Conservation (phyloP, 805 yeast species). For the Yamadazyma takamatsuzukensis region DNA sequence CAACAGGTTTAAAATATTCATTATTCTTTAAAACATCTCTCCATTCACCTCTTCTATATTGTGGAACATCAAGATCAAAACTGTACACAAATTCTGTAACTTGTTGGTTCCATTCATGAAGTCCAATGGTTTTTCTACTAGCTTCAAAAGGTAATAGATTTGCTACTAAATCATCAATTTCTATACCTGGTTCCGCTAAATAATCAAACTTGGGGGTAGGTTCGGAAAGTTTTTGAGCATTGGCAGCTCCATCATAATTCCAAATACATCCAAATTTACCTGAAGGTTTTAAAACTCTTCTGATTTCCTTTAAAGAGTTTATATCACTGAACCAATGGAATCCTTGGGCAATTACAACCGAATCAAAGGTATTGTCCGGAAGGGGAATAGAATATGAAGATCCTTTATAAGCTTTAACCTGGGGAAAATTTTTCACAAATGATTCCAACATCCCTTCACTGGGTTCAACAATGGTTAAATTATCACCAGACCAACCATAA, state of each 20-base stretch:
- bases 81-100: constrained; percentile 31
- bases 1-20: constrained; percentile 29
- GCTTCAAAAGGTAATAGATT: constrained; percentile 1
- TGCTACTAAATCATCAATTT: constrained; percentile 13
- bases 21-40: constrained; percentile 30
- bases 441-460: constrained; percentile 52
- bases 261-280: constrained; percentile 56
- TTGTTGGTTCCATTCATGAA: constrained; percentile 27
- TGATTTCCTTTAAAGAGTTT: constrained; percentile 45
- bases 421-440: constrained; percentile 46
- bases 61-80: constrained; percentile 49
- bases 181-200: constrained; percentile 9
- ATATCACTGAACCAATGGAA: constrained; percentile 65
- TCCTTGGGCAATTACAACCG: constrained; percentile 55
- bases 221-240: constrained; percentile 8
- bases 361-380: constrained; percentile 42
- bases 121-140: constrained; percentile 1
- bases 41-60: constrained; percentile 52
- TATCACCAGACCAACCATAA: constrained; percentile 35
- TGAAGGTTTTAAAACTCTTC: constrained; percentile 44
- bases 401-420: constrained; percentile 25
- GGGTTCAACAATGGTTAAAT: constrained; percentile 51
- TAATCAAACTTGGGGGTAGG: constrained; percentile 2
- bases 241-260: constrained; percentile 46
- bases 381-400: constrained; percentile 47